Base-by-base conservation (phyloP, 164 flowering plant species). In the Vitis vinifera region DNA sequence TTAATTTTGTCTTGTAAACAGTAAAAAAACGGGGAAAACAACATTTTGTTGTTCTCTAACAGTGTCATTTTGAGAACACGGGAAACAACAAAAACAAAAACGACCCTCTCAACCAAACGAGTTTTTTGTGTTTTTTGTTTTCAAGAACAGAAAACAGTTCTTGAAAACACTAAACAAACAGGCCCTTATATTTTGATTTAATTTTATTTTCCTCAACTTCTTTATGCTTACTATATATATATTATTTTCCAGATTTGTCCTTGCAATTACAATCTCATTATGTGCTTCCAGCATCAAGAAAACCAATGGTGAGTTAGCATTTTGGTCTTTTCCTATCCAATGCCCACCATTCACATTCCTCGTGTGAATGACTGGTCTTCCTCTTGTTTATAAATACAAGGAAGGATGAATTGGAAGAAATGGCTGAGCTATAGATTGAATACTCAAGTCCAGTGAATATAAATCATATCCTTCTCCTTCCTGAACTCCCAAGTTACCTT, bases 401-500 rank as follows among this genome's bases (percentile, higher is more conserved):
- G 23, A 19, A 19, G 23, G 23, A 19, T 19, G 64, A 71, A 37
- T 31, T 68, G 27, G 71, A 71, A 7, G 81, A 75, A 60, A 62
- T 72, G 58, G 13, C 67, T 27, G 83, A 80, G 68, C 29, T 23
- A 64, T 23, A 47, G n/a, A 3, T 56, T 10, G 71, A 62, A 19
- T 19, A 19, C 23, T 19, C 23, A 1, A 19, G 23, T 19, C 23
- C 23, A 19, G 23, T 1, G 23, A 19, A 19, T 19, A 19, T 19
- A 15, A 65, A 55, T 61, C 66, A 0, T 75, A 76, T 29, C 75
- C 77, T n/a, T 63, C 76, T 31, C 75, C 30, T 10, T 56, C 68
- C 64, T 52, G 17, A 62, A 75, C 62, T 59, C 82, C 82, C 55
- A 59, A 50, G 44, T 70, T 72, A 50, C 68, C 70, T 17, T 55